Base-by-base conservation (phyloP, 1,284 basidiomycete genomes). In the Naganishia liquefaciens region DNA sequence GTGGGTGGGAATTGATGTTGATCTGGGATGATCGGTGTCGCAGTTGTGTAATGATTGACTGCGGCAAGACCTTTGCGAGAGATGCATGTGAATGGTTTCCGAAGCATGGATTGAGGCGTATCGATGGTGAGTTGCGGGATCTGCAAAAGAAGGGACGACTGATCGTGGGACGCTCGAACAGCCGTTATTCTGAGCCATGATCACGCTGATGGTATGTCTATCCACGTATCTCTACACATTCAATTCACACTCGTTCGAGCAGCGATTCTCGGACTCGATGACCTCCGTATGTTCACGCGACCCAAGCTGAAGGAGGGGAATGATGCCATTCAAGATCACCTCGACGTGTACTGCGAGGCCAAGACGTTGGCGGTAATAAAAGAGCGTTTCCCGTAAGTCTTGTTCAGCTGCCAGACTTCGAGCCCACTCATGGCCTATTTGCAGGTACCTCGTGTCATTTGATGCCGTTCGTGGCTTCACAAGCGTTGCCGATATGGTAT, bases 141-240 rank as follows among this genome's bases (percentile, higher is more conserved):
- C 19, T 25, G 46, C 5, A 2, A 21, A 13, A 47, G n/a, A 23
- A 47, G 21, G 17, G 21, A 51, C 30, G 11, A 30, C 25, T 15
- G 49, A 51, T 51, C 49, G 2, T 13, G 49, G n/a, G 10, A 5
- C 23, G 15, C 33, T 21, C 7, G 15, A 28, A 30, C 33, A 55
- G 54, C 54, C 23, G 54, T 55, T 21, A n/a, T 55, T n/a, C n/a
- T 55, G 3, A 55, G 54, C 30, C 54, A 55, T 21, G 54, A 46
- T 10, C 54, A 55, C 33, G 54, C 54, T 25, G 40, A 55, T 30
- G 54, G 54, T 55, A 44, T 3, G 54, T 54, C 19, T 23, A 25
- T 21, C 9, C n/a, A 27, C 30, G n/a, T n/a, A 13, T 6, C 30
- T 19, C 19, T 13, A 9, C 39, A 23, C n/a, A n/a, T 13, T 13